Conservation (phyloP, 306 rosid species). For the Cucurbita maxima region DNA sequence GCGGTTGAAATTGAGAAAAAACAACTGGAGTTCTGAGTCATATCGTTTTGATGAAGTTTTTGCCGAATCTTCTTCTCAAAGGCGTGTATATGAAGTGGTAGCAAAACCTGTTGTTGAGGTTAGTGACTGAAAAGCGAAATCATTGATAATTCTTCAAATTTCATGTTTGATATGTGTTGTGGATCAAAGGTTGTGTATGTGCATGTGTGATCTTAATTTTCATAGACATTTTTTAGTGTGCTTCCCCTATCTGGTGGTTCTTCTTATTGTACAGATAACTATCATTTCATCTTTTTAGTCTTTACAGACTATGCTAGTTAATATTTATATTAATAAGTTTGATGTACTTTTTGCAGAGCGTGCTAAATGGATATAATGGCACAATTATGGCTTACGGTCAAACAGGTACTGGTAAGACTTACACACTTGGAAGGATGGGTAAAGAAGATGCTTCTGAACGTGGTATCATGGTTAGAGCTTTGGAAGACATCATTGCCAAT, state of each 20-base stretch:
- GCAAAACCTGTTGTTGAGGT: conserved; percentile 70
- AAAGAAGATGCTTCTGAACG: conserved; percentile 43
- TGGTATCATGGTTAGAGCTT: conserved; percentile 56
- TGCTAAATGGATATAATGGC: conserved; percentile 56
- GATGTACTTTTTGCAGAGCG: conserved; percentile 37
- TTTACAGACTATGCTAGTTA: neutral
- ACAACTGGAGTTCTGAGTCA: conserved; percentile 59
- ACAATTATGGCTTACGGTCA: conserved; percentile 73
- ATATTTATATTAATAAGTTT: neutral
- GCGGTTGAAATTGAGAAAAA: conserved; percentile 47
- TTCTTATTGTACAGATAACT: neutral
- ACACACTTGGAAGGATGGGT: conserved; percentile 53
- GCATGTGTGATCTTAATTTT: neutral
- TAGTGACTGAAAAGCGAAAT: neutral
- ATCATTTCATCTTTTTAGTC: neutral
- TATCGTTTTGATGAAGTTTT: conserved; percentile 54
- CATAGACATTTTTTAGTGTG: neutral
- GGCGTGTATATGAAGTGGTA: conserved; percentile 51
- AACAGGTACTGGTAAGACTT: conserved; percentile 68
- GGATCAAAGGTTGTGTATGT: neutral
- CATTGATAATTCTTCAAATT: neutral
- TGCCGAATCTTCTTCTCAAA: conserved; percentile 49
- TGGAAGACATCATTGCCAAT: conserved; percentile 41
- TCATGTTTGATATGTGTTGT: conserved; percentile 4
- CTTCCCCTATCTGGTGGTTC: neutral